These are phyloP conservation scores for Candida argentea DNA, from an alignment of 805 yeast species.

Conservation along the genomic window DNA sequence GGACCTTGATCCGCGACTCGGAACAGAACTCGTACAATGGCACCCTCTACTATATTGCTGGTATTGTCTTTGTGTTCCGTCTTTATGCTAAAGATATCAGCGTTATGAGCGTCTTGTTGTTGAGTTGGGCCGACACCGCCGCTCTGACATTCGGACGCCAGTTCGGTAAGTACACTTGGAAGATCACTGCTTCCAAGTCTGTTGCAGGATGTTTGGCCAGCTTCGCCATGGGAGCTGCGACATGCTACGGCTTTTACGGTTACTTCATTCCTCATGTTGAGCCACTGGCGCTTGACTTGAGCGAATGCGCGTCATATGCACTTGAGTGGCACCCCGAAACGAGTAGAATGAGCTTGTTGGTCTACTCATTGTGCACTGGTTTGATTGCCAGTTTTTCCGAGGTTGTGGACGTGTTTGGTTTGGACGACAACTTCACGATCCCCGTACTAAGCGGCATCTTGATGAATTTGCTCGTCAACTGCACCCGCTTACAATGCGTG, in stretches of 20 bases:
- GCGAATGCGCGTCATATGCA: constrained; percentile 41
- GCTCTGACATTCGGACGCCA: constrained; percentile 90
- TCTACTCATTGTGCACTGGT: constrained; percentile 57
- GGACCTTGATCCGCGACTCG: constrained; percentile 75
- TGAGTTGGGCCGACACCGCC: constrained; percentile 97
- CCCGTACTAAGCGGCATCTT: constrained; percentile 76
- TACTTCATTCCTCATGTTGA: constrained; percentile 46
- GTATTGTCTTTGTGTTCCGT: constrained; percentile 60
- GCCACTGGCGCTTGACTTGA: no score
- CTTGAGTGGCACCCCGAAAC: constrained; percentile 58
- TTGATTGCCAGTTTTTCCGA: constrained; percentile 80
- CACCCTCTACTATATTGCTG: constrained; percentile 77
- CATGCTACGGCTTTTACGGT: constrained; percentile 65
- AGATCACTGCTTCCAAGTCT: constrained; percentile 64
- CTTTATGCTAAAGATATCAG: constrained; percentile 74
- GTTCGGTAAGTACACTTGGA: constrained; percentile 77
- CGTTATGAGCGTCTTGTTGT: constrained; percentile 61
- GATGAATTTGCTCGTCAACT: constrained; percentile 39
- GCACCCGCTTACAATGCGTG: constrained; percentile 1
- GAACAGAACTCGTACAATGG: constrained; percentile 75
- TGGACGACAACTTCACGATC: constrained; percentile 92
- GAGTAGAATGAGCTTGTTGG: constrained; percentile 43
- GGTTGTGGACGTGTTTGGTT: constrained; percentile 60
- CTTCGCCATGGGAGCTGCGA: constrained; percentile 55
- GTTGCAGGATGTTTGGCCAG: constrained; percentile 90